These are phyloP conservation scores for Setaria italica DNA, from an alignment of 202 grass and related monocot species.

Conservation along the genomic window DNA sequence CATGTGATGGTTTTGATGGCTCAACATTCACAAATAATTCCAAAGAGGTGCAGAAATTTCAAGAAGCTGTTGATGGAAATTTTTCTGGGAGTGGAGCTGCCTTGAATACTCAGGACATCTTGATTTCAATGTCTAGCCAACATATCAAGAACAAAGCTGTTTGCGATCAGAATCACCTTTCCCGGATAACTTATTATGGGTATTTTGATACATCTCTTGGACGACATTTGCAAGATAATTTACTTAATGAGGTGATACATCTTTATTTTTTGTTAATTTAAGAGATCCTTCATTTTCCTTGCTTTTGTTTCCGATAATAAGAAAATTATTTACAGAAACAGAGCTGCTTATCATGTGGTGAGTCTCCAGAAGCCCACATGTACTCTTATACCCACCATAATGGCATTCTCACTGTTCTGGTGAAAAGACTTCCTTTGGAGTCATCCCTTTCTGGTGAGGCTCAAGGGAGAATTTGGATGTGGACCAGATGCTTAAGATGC, in stretches of 20 bases:
- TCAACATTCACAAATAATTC: conserved; percentile 23
- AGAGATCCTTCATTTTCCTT: conserved; percentile 29
- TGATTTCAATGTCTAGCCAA: conserved; percentile 80
- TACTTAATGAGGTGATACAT: conserved; percentile 80
- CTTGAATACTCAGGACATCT: conserved; percentile 69
- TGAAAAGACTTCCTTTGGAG: conserved; percentile 62
- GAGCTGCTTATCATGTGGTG: conserved; percentile 74
- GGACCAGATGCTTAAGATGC: conserved; percentile 92
- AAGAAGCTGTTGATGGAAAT: conserved; percentile 43
- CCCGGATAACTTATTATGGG: conserved; percentile 93
- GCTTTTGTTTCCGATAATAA: conserved; percentile 35
- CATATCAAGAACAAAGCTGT: conserved; percentile 75
- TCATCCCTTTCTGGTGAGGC: conserved; percentile 48
- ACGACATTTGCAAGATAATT: conserved; percentile 71
- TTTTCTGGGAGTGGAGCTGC: conserved; percentile 48
- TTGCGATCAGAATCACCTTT: conserved; percentile 89
- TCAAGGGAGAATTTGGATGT: conserved; percentile 96
- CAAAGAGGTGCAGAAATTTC: conserved; percentile 19
- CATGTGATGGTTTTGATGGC: conserved; percentile 35
- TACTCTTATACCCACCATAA: conserved; percentile 85
- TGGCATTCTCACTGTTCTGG: conserved; percentile 78
- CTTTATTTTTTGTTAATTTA: conserved; percentile 47
- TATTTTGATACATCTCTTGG: conserved; percentile 85
- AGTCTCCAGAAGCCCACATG: conserved; percentile 76
- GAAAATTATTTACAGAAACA: conserved; percentile 70